These are phyloP conservation scores for Geranium rotundifolium DNA, from an alignment of 345 rosid genomes.

Conservation along the genomic window DNA sequence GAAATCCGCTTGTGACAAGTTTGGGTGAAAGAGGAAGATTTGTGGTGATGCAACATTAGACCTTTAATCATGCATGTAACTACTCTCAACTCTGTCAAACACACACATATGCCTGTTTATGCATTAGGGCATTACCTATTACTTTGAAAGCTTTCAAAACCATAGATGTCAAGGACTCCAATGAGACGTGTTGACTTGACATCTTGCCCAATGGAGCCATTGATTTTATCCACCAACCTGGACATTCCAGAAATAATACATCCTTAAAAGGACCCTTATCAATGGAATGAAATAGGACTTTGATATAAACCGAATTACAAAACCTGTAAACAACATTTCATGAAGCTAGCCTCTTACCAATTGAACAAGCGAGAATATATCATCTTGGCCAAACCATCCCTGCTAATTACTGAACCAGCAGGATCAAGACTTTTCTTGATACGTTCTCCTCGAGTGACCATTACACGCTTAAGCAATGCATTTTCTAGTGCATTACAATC, in stretches of 20 bases:
- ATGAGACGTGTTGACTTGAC: constrained; percentile 50
- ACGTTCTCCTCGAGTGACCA: constrained; percentile 78
- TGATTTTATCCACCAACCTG: constrained; percentile 84
- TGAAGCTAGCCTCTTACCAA: constrained; percentile 36
- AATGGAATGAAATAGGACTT: background rate
- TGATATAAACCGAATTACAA: background rate
- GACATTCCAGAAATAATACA: constrained; percentile 8
- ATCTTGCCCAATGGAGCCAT: constrained; percentile 68
- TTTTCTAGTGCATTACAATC: constrained; percentile 50
- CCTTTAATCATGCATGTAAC: background rate
- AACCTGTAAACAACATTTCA: background rate
- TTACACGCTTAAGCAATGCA: constrained; percentile 66
- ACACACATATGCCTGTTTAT: background rate
- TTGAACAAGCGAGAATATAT: constrained; percentile 78
- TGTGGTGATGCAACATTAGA: too few relatives aligned
- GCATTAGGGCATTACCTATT: constrained; percentile 48
- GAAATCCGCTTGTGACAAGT: background rate
- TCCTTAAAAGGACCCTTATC: constrained; percentile 2
- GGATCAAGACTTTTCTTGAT: constrained; percentile 79
- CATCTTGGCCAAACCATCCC: constrained; percentile 92
- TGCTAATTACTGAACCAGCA: constrained; percentile 52
- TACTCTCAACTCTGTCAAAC: background rate
- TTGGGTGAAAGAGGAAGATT: background rate
- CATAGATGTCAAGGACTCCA: constrained; percentile 88
- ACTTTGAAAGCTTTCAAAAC: constrained; percentile 76